These are phyloP conservation scores for Elaeagnus macrophylla DNA, from an alignment of 306 rosid species.

Conservation along the genomic window DNA sequence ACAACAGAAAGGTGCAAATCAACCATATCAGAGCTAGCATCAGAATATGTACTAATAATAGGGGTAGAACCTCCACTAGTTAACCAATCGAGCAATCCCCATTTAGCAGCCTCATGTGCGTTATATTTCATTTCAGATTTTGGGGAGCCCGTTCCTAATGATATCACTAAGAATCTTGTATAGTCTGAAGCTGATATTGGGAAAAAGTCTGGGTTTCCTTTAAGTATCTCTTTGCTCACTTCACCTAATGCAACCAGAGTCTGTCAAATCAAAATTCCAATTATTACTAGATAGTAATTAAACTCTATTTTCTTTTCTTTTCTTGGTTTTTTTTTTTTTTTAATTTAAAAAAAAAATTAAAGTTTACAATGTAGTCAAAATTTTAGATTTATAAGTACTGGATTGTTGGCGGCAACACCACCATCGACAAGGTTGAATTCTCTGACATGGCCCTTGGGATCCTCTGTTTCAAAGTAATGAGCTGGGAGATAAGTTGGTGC, in stretches of 20 bases:
- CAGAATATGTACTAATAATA: conserved; percentile 14
- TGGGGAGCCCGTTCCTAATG: conserved; percentile 44
- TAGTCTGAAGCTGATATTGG: conserved; percentile 21
- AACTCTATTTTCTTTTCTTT: no score
- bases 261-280: conserved; percentile 16
- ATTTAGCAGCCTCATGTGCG: conserved; percentile 25
- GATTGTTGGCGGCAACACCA: conserved; percentile 65
- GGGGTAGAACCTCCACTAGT: conserved; percentile 29
- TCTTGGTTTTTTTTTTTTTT: no score
- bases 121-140: conserved; percentile 17
- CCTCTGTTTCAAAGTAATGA: conserved; percentile 39
- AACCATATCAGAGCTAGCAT: conserved; percentile 21
- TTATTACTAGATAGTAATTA: not conserved
- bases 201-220: conserved; percentile 13
- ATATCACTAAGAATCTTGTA: conserved; percentile 31
- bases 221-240: conserved; percentile 32
- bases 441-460: conserved; percentile 9
- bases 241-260: conserved; percentile 50
- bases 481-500: conserved; percentile 77
- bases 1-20: conserved; percentile 22
- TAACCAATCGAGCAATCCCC: conserved; percentile 36
- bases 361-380: no score
- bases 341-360: no score
- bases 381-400: conserved; percentile 23
- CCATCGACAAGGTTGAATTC: conserved; percentile 56